Evolutionary conservation across 192 early-diverging fungal genomes (phyloP).

Genomic region (Coemansia sp.): DNA sequence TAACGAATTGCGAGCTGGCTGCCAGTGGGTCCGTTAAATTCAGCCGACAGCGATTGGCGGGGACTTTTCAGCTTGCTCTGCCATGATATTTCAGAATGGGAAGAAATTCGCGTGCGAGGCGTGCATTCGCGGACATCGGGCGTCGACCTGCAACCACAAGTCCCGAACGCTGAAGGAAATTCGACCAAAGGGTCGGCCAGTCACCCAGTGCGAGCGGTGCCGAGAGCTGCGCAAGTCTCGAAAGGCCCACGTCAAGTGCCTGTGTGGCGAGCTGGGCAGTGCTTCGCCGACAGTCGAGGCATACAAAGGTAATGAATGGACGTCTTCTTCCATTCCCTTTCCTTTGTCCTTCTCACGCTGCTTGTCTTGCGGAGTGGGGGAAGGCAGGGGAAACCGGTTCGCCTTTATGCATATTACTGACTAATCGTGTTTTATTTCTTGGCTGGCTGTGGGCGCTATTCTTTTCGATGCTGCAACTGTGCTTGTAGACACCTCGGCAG

Average conservation of each 20-base stretch:
- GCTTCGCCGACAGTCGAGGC: not conserved
- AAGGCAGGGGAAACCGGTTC: not conserved
- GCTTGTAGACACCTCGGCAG: not conserved
- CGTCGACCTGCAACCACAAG: slow-evolving; percentile 40
- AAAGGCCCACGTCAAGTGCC: slow-evolving; percentile 67
- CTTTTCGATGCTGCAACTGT: no score
- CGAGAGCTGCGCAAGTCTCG: slow-evolving; percentile 62
- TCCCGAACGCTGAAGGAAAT: slow-evolving; percentile 60
- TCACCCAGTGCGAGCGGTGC: slow-evolving; percentile 69
- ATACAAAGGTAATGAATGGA: not conserved
- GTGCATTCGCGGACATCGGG: slow-evolving; percentile 52
- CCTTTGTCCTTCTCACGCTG: not conserved
- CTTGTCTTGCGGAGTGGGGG: not conserved
- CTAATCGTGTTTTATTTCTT: not conserved
- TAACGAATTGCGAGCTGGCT: no score
- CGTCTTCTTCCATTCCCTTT: not conserved
- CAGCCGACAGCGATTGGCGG: no score
- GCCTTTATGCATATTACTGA: not conserved
- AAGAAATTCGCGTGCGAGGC: slow-evolving; percentile 44
- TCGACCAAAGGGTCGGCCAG: slow-evolving; percentile 65
- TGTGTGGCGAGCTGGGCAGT: slow-evolving; percentile 49
- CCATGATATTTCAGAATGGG: slow-evolving; percentile 32
- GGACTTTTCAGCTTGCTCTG: no score
- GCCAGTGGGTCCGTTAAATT: no score
- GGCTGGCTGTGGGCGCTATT: not conserved